Base-by-base conservation (phyloP, 2,329 filamentous ascomycete species). In the Exophiala viscosa region DNA sequence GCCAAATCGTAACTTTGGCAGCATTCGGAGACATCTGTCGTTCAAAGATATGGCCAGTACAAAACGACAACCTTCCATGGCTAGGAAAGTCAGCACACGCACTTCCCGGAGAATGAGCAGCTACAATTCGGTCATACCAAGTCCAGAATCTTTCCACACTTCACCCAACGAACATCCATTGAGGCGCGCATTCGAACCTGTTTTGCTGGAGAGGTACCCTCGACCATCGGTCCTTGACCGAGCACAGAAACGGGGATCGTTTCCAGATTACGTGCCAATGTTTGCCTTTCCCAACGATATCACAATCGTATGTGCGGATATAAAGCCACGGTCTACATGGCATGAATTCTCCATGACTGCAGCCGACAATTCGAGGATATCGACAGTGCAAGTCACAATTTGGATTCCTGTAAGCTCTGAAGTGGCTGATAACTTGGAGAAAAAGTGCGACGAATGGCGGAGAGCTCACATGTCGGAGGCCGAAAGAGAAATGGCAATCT, bases 271-370 rank as follows among this genome's bases (percentile, higher is more conserved):
- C 65, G 90, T 99, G 14, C 93, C 93, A 51, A 97, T 99, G 93
- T 99, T 99, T 70, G 91, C 93, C 48, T 99, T 97, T 65, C 93
- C 93, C 41, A 96, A 97, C 70, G 93, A 99, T 69, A 93, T 99
- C 63, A 90, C 90, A 59, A 93, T 99, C 47, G 89, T 97, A 8
- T 96, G 93, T 1, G 91, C 91, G 1, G 93, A 99, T 65, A 90
- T 96, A 67, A 82, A 91, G 57, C 93, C 93, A 1, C 81, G 90
- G 57, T 92, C 93, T n/a, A 96, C 91, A 18, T 99, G 93, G 93
- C 93, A 99, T 71, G 93, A 93, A 44, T 99, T 99, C 67, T 91
- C 90, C 57, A 97, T 99, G 93, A 99, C 93, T 2, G 87, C 87
- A 17, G 88, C 88, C 50, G 91, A 97, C 67, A 92, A 90, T 64